Evolutionary conservation across 2,329 filamentous ascomycete species (phyloP).

Genomic region (Ceratocystis destructans): DNA sequence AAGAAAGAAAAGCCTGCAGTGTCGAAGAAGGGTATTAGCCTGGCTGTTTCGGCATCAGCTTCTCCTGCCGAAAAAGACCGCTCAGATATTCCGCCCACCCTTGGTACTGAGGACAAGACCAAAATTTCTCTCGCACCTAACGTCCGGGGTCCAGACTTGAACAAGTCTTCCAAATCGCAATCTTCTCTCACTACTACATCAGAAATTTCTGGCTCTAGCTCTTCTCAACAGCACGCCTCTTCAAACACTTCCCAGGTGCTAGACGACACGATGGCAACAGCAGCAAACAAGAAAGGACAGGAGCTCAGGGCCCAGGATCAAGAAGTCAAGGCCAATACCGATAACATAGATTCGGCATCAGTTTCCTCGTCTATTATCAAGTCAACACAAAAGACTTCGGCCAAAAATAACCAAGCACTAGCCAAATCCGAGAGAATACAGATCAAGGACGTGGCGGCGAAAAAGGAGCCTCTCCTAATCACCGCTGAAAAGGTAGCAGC

Average conservation of each 20-base stretch:
- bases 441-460: slow-evolving; percentile 23
- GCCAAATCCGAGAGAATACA: slow-evolving; percentile 27
- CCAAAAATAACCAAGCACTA: background rate
- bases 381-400: background rate
- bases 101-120: background rate
- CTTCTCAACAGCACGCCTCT: background rate
- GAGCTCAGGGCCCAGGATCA: background rate
- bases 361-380: slow-evolving; percentile 10
- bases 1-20: slow-evolving; percentile 52
- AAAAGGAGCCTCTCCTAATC: slow-evolving; percentile 17
- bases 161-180: slow-evolving; percentile 1
- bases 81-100: background rate
- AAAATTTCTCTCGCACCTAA: background rate
- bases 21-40: slow-evolving; percentile 18
- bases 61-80: background rate
- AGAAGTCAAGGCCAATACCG: background rate
- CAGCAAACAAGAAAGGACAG: slow-evolving; percentile 14
- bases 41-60: slow-evolving; percentile 15
- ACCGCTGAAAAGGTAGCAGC: slow-evolving; percentile 10
- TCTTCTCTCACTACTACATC: background rate
- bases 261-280: slow-evolving; percentile 12
- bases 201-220: background rate
- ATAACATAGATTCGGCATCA: background rate
- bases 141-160: background rate
- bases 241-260: background rate